A percentile compares a stretch with the other conserved stretches of the same genome.
These are phyloP conservation scores for Lactifluus rugatus DNA, from an alignment of 768 basidiomycete genomes.

Conservation along the genomic window DNA sequence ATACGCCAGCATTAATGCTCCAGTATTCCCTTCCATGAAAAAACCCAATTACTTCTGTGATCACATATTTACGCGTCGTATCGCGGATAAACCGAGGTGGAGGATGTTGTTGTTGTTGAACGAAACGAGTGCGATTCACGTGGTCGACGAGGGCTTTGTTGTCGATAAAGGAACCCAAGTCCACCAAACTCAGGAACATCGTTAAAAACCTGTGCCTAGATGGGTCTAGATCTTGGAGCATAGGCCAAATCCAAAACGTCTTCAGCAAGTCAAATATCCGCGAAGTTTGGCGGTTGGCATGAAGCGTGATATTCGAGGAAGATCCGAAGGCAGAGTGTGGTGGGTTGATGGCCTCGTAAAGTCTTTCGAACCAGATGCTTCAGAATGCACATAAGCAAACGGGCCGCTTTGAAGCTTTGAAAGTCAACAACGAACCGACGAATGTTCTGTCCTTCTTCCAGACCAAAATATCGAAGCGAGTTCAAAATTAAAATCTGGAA, in stretches of 20 bases:
- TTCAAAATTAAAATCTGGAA: constrained; percentile 6
- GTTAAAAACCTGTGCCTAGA: background rate
- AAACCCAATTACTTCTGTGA: constrained; percentile 2
- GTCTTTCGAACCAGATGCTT: constrained; percentile 16
- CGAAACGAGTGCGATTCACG: background rate
- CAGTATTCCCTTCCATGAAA: background rate
- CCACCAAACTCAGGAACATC: constrained; percentile 7
- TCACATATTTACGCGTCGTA: background rate
- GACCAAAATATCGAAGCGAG: background rate
- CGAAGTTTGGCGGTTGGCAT: background rate
- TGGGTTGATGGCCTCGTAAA: constrained; percentile 15
- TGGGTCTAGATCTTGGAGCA: background rate
- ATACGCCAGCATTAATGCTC: constrained; percentile 1
- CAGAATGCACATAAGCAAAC: background rate
- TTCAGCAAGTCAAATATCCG: constrained; percentile 1
- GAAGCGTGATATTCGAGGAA: background rate
- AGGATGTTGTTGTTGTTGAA: background rate
- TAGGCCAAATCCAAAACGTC: constrained; percentile 12
- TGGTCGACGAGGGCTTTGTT: constrained; percentile 1
- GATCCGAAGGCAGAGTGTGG: constrained; percentile 8
- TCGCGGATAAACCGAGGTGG: background rate
- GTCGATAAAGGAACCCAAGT: constrained; percentile 16
- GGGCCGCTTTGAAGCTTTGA: background rate
- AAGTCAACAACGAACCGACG: background rate
- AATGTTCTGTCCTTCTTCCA: background rate